These are phyloP conservation scores for Arctostaphylos glauca DNA, from an alignment of 148 eudicot species.

Conservation along the genomic window DNA sequence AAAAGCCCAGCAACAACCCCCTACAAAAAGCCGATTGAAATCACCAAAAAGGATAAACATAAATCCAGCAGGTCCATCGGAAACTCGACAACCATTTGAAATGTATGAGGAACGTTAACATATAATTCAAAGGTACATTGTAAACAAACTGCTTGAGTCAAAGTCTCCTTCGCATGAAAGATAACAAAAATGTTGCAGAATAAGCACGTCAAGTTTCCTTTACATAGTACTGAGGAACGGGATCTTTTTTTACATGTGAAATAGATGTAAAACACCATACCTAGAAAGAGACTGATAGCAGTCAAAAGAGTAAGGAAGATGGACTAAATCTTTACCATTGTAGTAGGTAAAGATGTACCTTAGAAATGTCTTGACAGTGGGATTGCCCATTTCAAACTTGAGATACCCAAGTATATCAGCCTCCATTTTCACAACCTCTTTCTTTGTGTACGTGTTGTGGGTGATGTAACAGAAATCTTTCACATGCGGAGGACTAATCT, in stretches of 20 bases:
- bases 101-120: neutral
- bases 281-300: neutral
- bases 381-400: conserved; percentile 96
- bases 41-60: neutral
- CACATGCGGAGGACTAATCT: no score
- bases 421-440: no score
- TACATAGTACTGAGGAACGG: neutral
- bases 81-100: neutral
- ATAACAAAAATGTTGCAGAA: neutral
- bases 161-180: neutral
- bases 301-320: neutral
- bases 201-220: neutral
- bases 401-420: no score
- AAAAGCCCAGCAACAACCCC: conserved; percentile 98
- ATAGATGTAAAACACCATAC: neutral
- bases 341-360: conserved; percentile 97
- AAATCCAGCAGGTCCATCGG: neutral
- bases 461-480: no score
- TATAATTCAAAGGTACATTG: neutral
- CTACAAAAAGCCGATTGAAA: conserved; percentile 37
- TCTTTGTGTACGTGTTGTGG: no score
- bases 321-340: conserved; percentile 63
- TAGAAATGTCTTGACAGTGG: no score
- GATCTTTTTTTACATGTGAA: neutral
- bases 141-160: neutral